A percentile compares a stretch with the other conserved stretches of the same genome.
Evolutionary conservation across 2,329 filamentous ascomycete species (phyloP).

Genomic region (Aspergillus hiratsukae): DNA sequence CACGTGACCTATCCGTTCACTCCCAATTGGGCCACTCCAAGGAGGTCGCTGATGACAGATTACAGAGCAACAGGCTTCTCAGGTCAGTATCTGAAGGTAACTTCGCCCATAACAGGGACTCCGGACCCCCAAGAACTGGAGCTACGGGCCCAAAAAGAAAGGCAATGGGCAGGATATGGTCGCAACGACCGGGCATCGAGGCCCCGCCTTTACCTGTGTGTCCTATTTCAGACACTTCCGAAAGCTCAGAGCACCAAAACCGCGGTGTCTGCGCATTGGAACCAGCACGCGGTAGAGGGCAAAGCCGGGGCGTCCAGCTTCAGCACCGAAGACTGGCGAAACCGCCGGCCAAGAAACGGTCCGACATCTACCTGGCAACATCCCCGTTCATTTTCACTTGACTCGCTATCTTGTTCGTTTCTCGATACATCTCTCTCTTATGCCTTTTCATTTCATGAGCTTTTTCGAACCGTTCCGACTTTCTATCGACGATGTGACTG

Average conservation of each 20-base stretch:
- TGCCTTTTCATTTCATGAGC: not conserved
- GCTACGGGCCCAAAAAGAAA: not conserved
- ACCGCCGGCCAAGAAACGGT: slow-evolving; percentile 10
- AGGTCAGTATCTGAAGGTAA: not conserved
- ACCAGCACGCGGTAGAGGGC: slow-evolving; percentile 18
- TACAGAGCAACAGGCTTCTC: not conserved
- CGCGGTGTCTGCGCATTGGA: slow-evolving; percentile 6
- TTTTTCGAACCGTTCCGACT: not conserved
- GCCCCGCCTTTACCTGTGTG: not conserved
- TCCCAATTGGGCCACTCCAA: not conserved
- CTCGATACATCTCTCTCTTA: not conserved
- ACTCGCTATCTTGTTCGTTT: slow-evolving; percentile 1
- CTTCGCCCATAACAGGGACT: not conserved
- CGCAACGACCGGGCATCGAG: not conserved
- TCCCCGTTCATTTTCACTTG: slow-evolving; percentile 11
- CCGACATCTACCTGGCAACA: slow-evolving; percentile 9
- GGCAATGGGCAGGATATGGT: not conserved
- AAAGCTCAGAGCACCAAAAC: not conserved
- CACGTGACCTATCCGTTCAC: not conserved
- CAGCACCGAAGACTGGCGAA: slow-evolving; percentile 17
- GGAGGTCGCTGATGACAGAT: not conserved
- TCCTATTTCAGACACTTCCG: not conserved
- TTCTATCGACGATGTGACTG: not conserved
- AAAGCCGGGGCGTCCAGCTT: slow-evolving; percentile 21
- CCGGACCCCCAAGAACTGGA: not conserved